These are phyloP conservation scores for Cyclaneusma minus DNA, from an alignment of 2,329 filamentous ascomycete genomes.

Conservation along the genomic window DNA sequence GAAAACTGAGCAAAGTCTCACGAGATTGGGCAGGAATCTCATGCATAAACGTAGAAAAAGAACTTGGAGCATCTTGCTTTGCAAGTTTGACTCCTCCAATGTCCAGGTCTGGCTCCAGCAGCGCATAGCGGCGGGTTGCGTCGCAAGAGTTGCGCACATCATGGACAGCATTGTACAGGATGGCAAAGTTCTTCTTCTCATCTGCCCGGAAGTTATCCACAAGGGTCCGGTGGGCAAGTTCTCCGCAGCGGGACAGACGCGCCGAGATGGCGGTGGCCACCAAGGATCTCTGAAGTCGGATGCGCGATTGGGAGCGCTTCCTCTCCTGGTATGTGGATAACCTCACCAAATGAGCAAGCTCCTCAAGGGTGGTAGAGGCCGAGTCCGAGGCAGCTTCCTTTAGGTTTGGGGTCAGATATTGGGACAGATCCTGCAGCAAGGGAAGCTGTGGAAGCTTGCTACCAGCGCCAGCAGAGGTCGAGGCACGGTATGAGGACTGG, in stretches of 20 bases:
- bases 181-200: conserved; percentile 63
- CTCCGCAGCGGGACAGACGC: conserved; percentile 58
- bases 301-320: conserved; percentile 57
- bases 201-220: conserved; percentile 66
- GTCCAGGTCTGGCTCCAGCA: conserved; percentile 60
- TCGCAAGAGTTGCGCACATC: conserved; percentile 68
- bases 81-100: conserved; percentile 20
- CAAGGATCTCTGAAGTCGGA: conserved; percentile 58
- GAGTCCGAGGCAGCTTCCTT: conserved; percentile 33
- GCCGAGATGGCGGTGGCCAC: conserved; percentile 62
- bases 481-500: background rate
- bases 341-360: conserved; percentile 64
- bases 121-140: conserved; percentile 52
- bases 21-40: conserved; percentile 63
- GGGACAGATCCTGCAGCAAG: conserved; percentile 49
- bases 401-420: conserved; percentile 47
- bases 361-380: conserved; percentile 55
- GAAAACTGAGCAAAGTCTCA: conserved; percentile 62
- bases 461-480: background rate
- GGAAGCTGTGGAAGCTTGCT: conserved; percentile 20
- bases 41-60: conserved; percentile 44
- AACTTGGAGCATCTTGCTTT: conserved; percentile 24
- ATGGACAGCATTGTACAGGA: conserved; percentile 62
- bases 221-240: conserved; percentile 59
- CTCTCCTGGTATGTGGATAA: conserved; percentile 70